phyloP scores from a whole-genome alignment of 176 grass and related monocot species.

The Carex myosuroides region DNA sequence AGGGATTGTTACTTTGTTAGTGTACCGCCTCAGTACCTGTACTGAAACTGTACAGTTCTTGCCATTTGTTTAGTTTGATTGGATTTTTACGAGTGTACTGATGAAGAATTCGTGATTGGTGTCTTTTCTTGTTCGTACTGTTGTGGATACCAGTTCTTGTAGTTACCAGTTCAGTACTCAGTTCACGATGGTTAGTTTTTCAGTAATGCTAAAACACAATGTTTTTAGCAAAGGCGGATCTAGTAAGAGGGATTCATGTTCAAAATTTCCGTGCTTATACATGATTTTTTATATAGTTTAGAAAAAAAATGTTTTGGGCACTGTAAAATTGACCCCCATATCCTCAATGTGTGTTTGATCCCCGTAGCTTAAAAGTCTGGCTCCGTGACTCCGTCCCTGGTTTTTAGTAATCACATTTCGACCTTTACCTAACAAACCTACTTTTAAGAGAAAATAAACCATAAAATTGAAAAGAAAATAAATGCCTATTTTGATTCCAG shows the following conservation, averaged over 20 bases:
- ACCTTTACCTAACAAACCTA: neutral
- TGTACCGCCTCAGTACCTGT: neutral
- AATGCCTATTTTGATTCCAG: neutral
- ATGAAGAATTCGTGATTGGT: neutral
- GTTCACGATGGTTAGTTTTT: neutral
- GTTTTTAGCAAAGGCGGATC: neutral
- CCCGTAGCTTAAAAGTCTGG: too few species aligned
- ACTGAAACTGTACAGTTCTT: neutral
- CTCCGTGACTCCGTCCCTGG: too few species aligned
- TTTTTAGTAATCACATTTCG: neutral
- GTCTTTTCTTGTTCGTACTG: neutral
- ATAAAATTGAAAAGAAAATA: neutral
- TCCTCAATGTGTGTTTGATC: too few species aligned
- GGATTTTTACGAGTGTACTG: neutral
- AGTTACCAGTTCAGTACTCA: neutral
- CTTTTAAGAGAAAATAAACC: neutral
- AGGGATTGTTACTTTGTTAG: neutral
- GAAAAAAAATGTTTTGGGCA: too few species aligned
- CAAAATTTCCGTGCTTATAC: too few species aligned
- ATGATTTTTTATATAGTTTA: too few species aligned
- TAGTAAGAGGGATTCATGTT: too few species aligned
- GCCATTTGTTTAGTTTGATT: conserved; percentile 3
- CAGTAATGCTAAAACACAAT: neutral
- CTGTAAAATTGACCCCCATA: too few species aligned
- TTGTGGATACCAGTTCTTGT: neutral